Base-by-base conservation (phyloP, 2,329 filamentous ascomycete species). In the Trichophyton schoenleinii region DNA sequence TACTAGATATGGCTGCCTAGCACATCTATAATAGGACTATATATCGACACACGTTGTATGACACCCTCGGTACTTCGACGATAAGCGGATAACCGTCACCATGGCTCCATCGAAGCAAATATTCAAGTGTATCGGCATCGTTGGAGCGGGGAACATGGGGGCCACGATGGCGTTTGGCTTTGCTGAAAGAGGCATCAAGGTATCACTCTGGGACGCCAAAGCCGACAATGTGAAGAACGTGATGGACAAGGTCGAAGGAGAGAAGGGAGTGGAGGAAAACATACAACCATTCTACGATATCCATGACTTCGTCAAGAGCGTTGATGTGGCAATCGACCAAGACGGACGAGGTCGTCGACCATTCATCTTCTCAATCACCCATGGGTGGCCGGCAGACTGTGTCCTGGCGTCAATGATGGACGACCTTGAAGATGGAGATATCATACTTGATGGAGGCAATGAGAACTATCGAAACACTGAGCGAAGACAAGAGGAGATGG, bases 401-500 rank as follows among this genome's bases (percentile, higher is more conserved):
- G 71, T 74, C 3, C 62, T 75, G 25, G 63, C 53, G 15, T 68
- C 69, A 67, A 70, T 84, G 31, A 75, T 78, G 65, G 75, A 77
- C 0, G 75, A 81, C 63, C 73, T 89, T 2, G 76, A 79, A 18
- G 75, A 75, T 52, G 82, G 81, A 13, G 86, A 89, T 68, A 82
- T 88, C 59, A 83, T 89, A 60, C 77, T 89, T 36, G 86, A 88
- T 68, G 83, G 82, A 8, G 83, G 82, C 0, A 89, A 88, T 67
- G 85, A 89, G 71, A 78, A 86, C 68, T 88, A 83, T 72, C 73
- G 78, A 41, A 83, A 81, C 55, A 88, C 86, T 0, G 82, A 89
- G 68, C 71, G 83, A 9, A 75, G 85, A 44, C 85, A 88, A 67
- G 75, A 76, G 34, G 80, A 82, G 61, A 79, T 83, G 48, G 75